Base-by-base conservation (phyloP, 768 basidiomycete genomes). In the Austroboletus festivus region DNA sequence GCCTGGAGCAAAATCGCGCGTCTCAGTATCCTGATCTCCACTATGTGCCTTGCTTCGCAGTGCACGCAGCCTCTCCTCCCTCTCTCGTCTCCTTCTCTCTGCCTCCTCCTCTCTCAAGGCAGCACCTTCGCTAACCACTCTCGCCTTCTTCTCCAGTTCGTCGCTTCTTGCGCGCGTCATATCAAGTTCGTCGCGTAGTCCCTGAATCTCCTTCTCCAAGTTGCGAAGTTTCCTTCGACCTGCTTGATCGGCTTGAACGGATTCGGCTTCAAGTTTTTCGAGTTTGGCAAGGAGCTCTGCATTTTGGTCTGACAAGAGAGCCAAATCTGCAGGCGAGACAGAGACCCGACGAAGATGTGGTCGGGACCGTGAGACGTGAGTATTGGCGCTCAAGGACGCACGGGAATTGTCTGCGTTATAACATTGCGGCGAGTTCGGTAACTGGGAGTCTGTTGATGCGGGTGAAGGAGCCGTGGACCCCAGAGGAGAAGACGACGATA, bases 161-260 rank as follows among this genome's bases (percentile, higher is more conserved):
- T 81, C 79, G 56, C 85, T 85, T 59, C 73, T 78, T 34, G 77
- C 79, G 56, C 83, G 83, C n/a, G 84, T 84, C 58, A 76, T 75
- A 59, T 93, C 89, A 24, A 93, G 74, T 56, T 90, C 89, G 28
- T 84, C 82, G 39, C 82, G 76, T 24, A 94, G 73, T 5, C 72
- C 72, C 46, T 76, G 71, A n/a, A 94, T 86, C 72, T 94, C 91
- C 62, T 81, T 82, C 68, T 93, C 89, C 44, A 94, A 65, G 60
- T 76, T 76, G 38, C 82, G 80, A 18, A 94, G 72, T 55, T 81
- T 83, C 28, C 81, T 77, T 50, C 83, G 77, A 12, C 90, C 88
- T 1, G 76, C 72, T 31, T 77, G 76, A 55, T 93, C 89, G 2
- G 84, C 74, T 38, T 77, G 76, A 11, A 65, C 66, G 15, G 89